Conservation (phyloP, 495 filamentous ascomycete genomes). For the Thermothielavioides terrestris region DNA sequence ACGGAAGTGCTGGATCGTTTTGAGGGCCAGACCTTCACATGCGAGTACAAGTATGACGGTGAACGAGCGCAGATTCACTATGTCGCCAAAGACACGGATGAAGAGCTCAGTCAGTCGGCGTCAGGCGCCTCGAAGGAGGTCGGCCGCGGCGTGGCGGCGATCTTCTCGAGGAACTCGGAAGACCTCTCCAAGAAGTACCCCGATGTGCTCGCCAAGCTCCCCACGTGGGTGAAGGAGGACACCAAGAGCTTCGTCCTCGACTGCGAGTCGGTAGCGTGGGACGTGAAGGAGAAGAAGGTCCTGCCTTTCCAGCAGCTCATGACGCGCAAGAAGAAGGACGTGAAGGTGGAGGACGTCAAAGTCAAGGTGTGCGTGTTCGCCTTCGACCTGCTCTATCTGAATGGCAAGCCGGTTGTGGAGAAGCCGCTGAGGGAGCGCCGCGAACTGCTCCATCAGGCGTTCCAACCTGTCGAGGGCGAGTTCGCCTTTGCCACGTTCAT, state of each 20-base stretch:
- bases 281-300: constrained; percentile 82
- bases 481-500: constrained; percentile 84
- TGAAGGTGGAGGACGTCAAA: constrained; percentile 93
- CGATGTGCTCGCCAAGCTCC: constrained; percentile 79
- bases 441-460: constrained; percentile 64
- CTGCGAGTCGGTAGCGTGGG: constrained; percentile 98
- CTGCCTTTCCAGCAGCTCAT: constrained; percentile 95
- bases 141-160: constrained; percentile 65
- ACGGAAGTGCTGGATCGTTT: constrained; percentile 96
- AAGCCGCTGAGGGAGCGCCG: constrained; percentile 81
- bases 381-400: constrained; percentile 89
- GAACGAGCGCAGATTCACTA: constrained; percentile 97
- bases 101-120: constrained; percentile 48
- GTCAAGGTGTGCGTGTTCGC: constrained; percentile 97
- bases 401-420: constrained; percentile 83
- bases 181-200: constrained; percentile 96
- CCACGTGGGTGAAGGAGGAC: constrained; percentile 78
- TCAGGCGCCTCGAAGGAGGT: constrained; percentile 40
- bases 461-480: constrained; percentile 72
- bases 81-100: constrained; percentile 69
- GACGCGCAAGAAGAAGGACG: constrained; percentile 96
- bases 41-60: constrained; percentile 98
- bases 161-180: constrained; percentile 95
- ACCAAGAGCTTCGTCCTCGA: constrained; percentile 94
- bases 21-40: constrained; percentile 90